These are phyloP conservation scores for Fragilaria radians DNA, from an alignment of 108 stramenopile species.

Conservation along the genomic window DNA sequence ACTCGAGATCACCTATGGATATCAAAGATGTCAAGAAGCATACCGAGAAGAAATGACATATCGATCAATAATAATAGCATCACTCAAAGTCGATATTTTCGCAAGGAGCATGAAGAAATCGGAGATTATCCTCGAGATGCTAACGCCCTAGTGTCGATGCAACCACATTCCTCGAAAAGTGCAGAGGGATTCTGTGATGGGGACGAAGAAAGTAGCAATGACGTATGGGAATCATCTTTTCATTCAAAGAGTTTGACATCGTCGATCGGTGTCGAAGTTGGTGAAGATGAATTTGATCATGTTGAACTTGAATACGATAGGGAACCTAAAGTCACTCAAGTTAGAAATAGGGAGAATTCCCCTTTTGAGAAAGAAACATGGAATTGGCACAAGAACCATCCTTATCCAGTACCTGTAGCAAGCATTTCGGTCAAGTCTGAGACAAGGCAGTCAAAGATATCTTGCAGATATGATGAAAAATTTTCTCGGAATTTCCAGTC, in stretches of 20 bases:
- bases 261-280: neutral
- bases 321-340: neutral
- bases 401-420: neutral
- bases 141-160: too few relatives aligned
- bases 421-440: neutral
- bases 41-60: neutral
- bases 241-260: neutral
- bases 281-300: neutral
- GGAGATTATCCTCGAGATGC: too few relatives aligned
- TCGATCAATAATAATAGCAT: neutral
- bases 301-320: neutral
- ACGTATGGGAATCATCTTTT: neutral
- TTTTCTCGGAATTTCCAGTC: too few relatives aligned
- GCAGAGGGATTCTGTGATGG: neutral
- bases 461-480: too few relatives aligned
- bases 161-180: too few relatives aligned
- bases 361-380: too few relatives aligned
- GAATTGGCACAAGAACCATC: neutral
- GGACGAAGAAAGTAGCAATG: neutral
- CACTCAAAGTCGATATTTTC: neutral
- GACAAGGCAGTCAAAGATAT: neutral
- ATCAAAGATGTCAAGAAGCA: too few relatives aligned
- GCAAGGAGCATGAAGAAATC: too few relatives aligned
- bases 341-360: neutral
- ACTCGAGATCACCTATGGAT: too few relatives aligned